Conservation (phyloP, 176 grass and related monocot species). For the Alloteropsis semialata region DNA sequence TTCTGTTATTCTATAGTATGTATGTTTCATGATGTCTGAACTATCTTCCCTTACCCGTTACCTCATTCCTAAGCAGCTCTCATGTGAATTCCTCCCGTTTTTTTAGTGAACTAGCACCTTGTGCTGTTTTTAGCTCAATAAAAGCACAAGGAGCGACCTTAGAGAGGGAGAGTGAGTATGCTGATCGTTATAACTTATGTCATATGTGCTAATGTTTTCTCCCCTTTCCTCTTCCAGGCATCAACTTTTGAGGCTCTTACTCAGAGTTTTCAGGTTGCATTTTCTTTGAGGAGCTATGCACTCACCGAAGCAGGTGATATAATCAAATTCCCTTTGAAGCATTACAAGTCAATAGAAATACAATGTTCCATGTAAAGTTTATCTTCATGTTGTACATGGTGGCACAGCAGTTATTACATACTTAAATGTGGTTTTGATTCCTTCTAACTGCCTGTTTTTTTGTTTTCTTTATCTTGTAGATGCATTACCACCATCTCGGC, state of each 20-base stretch:
- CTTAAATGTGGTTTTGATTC: slow-evolving; percentile 20
- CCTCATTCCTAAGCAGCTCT: neutral
- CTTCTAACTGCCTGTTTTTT: neutral
- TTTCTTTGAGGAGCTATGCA: slow-evolving; percentile 71
- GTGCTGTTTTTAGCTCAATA: neutral
- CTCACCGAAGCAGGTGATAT: slow-evolving; percentile 63
- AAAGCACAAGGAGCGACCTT: neutral
- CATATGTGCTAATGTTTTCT: slow-evolving; percentile 29
- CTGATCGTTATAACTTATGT: neutral
- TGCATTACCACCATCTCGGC: slow-evolving; percentile 63
- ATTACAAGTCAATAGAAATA: slow-evolving; percentile 18
- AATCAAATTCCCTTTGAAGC: slow-evolving; percentile 11
- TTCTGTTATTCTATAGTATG: neutral
- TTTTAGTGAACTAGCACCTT: slow-evolving; percentile 20
- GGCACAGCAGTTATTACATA: neutral
- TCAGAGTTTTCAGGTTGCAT: slow-evolving; percentile 95
- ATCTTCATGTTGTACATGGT: neutral
- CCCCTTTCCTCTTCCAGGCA: slow-evolving; percentile 62
- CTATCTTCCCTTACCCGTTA: too few relatives aligned
- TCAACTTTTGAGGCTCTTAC: slow-evolving; percentile 82
- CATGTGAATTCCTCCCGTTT: neutral
- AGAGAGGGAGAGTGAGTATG: neutral
- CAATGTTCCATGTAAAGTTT: slow-evolving; percentile 3
- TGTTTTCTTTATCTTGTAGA: slow-evolving; percentile 52
- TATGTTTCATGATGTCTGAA: neutral